Base-by-base conservation (phyloP, 305 asterid genomes). In the Solanum hybrid region DNA sequence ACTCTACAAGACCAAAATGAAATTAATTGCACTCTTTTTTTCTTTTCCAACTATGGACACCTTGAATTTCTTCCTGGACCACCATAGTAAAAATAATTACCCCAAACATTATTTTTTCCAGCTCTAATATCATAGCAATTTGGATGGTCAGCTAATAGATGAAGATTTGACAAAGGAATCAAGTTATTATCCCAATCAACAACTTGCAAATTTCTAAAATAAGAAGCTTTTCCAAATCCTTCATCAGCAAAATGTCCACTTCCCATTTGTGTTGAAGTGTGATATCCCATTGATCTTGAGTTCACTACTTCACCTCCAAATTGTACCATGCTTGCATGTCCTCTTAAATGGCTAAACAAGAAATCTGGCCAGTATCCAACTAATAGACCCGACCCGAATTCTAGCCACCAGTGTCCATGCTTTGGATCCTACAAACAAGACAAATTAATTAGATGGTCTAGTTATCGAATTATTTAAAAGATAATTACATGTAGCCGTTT, bases 361-460 rank as follows among this genome's bases (percentile, higher is more conserved):
- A 66, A 64, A 14, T 96, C 92, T 7, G 99, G 99, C 99, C 99
- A 97, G 90, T 96, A 97, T 32, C 99, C 99, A 1, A 97, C 97
- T 11, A 97, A 94, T 6, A 97, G 78, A 3, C 99, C 99, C 5
- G 93, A 79, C 22, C 98, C 99, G 73, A 97, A 95, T 89, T 97
- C 96, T 1, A 97, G 96, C 99, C 99, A 97, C 99, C 99, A 97
- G 56, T 97, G 98, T 60, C 99, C 98, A 90, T 97, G 99, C 79
- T 94, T 95, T 10, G 99, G 99, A 89, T 97, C 99, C 99, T 97
- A 89, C 46, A 86, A 1, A 42, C 73, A 36, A 69, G 34, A 34
- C 12, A 87, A 72, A 89, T 34, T 17, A 10, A 69, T 24, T 9
- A 88, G 40, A 22, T 69, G 14, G 31, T 77, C 27, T 34, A 4